Conservation (phyloP, 352 stramenopile genomes). For the Phytopythium ostracodes region DNA sequence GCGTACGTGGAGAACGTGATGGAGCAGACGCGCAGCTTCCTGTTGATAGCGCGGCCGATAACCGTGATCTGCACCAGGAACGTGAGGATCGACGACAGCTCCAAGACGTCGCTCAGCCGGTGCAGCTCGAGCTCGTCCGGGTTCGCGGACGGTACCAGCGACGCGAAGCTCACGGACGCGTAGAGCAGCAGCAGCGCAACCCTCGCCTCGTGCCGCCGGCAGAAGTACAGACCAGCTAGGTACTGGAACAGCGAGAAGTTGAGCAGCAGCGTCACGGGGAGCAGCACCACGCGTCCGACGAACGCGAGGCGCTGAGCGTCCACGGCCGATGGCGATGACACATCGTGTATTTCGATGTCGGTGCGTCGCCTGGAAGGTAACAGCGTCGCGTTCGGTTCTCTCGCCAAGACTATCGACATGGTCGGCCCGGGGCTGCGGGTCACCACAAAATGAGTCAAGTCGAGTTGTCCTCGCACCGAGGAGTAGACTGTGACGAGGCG, state of each 20-base stretch:
- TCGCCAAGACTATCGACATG: not conserved
- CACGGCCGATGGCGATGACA: not conserved
- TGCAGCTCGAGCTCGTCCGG: constrained; percentile 15
- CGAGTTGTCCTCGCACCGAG: not conserved
- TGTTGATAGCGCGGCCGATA: constrained; percentile 30
- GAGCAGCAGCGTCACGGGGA: constrained; percentile 33
- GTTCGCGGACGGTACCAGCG: constrained; percentile 22
- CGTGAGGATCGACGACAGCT: constrained; percentile 27
- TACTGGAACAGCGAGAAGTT: constrained; percentile 45
- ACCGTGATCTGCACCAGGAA: constrained; percentile 44
- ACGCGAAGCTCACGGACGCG: constrained; percentile 17
- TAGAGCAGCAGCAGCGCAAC: constrained; percentile 18
- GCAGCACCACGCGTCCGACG: constrained; percentile 12
- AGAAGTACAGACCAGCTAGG: constrained; percentile 26
- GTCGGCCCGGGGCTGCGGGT: not conserved
- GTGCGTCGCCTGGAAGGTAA: not conserved
- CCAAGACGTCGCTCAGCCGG: constrained; percentile 30
- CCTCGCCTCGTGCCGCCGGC: constrained; percentile 11
- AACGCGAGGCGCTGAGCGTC: not conserved
- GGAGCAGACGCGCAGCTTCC: constrained; percentile 28
- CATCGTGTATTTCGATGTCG: not conserved
- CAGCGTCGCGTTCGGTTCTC: not conserved
- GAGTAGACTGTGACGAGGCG: not conserved
- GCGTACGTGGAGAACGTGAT: constrained; percentile 25
- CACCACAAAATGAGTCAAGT: not conserved